A percentile compares a stretch with the other conserved stretches of the same genome.
These are phyloP conservation scores for Phytophthora ohioensis DNA, from an alignment of 352 stramenopile species.

Conservation along the genomic window DNA sequence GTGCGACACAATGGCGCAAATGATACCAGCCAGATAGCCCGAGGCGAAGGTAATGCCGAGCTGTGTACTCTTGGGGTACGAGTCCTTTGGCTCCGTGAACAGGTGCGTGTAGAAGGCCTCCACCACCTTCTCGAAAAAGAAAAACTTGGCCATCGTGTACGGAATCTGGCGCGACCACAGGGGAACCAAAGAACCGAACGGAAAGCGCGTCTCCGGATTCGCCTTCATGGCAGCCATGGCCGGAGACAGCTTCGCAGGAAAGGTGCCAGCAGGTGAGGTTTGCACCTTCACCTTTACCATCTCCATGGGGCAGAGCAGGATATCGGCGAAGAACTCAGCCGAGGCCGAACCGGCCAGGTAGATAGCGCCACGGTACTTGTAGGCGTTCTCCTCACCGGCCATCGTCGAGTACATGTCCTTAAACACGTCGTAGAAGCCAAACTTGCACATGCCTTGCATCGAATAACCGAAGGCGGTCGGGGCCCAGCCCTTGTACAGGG, in stretches of 20 bases:
- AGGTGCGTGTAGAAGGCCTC: conserved; percentile 89
- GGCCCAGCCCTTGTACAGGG: conserved; percentile 93
- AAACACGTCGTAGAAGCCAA: conserved; percentile 96
- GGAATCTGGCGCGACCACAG: conserved; percentile 94
- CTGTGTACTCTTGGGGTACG: conserved; percentile 94
- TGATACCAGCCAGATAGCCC: conserved; percentile 98
- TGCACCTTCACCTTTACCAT: conserved; percentile 96
- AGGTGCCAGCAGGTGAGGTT: conserved; percentile 88
- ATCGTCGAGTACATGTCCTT: conserved; percentile 94
- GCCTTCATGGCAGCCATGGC: conserved; percentile 78
- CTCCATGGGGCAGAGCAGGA: conserved; percentile 94
- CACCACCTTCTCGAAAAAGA: conserved; percentile 94
- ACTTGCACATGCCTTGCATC: conserved; percentile 91
- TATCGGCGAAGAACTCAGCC: conserved; percentile 94
- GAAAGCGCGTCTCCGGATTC: conserved; percentile 90
- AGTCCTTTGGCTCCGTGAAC: conserved; percentile 91
- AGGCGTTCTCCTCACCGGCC: conserved; percentile 91
- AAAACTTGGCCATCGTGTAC: conserved; percentile 99
- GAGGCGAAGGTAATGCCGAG: conserved; percentile 96
- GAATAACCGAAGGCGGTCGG: conserved; percentile 94
- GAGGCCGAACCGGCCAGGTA: conserved; percentile 93
- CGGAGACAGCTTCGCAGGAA: conserved; percentile 81
- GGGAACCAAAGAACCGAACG: conserved; percentile 91
- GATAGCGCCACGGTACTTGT: conserved; percentile 93
- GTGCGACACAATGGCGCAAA: conserved; percentile 99